These are phyloP conservation scores for Fraxinus nigra DNA, from an alignment of 305 asterid species.

Conservation along the genomic window DNA sequence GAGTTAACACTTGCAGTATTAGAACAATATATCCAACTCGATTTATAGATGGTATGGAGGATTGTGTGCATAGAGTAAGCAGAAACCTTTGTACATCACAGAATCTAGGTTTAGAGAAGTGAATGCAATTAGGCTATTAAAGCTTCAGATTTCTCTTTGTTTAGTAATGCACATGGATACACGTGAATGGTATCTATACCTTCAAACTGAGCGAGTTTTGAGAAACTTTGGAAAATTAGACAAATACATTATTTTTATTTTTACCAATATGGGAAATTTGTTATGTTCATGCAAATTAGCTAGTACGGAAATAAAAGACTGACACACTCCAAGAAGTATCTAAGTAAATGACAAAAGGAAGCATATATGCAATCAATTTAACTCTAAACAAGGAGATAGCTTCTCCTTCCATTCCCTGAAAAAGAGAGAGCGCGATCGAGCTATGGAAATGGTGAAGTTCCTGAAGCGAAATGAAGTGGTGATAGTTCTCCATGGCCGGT, in stretches of 20 bases:
- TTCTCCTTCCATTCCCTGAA: too few species aligned
- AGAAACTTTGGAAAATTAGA: neutral
- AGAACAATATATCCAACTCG: neutral
- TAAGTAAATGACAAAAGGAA: neutral
- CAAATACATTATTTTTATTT: neutral
- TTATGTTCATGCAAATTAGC: neutral
- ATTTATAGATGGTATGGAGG: neutral
- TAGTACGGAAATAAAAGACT: neutral
- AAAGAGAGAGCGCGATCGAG: too few species aligned
- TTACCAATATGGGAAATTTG: neutral
- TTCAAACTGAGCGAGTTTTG: neutral
- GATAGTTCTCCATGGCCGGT: too few species aligned
- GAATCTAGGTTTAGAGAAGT: too few species aligned
- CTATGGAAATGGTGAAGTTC: too few species aligned
- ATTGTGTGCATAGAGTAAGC: neutral
- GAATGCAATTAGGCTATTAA: neutral
- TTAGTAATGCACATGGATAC: neutral
- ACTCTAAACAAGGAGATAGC: too few species aligned
- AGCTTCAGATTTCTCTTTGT: neutral
- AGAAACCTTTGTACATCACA: neutral
- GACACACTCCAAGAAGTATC: neutral
- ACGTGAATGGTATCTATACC: neutral
- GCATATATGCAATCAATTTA: too few species aligned
- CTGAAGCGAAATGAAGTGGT: too few species aligned
- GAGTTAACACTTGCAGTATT: neutral